phyloP scores from a whole-genome alignment of 2,329 filamentous ascomycete species.

The Sporothrix brunneoviolacea region DNA sequence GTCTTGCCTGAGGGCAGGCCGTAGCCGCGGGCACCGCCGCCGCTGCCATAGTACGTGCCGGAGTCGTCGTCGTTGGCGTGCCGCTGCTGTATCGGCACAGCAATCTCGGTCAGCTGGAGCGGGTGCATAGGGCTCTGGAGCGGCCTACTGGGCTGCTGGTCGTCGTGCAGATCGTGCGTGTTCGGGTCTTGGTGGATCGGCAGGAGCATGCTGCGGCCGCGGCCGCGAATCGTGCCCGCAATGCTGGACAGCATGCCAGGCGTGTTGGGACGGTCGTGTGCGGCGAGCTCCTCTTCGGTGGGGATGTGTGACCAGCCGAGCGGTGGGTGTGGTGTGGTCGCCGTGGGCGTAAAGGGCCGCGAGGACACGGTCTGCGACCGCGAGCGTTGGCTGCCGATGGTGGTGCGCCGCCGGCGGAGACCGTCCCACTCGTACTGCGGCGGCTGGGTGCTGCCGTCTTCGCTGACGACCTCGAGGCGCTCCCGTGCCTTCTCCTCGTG shows the following conservation, averaged over 20 bases:
- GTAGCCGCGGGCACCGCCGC: conserved; percentile 41
- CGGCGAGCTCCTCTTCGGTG: conserved; percentile 52
- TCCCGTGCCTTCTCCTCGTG: conserved; percentile 71
- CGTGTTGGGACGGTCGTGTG: conserved; percentile 43
- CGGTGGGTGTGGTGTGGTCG: conserved; percentile 54
- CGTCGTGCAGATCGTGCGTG: conserved; percentile 33
- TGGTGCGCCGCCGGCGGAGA: conserved; percentile 62
- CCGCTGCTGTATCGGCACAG: conserved; percentile 41
- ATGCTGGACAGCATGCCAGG: conserved; percentile 48
- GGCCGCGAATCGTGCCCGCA: conserved; percentile 47
- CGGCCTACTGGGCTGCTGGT: conserved; percentile 24
- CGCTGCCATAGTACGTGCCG: conserved; percentile 24
- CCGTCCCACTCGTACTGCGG: conserved; percentile 81
- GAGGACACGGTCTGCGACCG: conserved; percentile 23
- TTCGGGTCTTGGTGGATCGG: conserved; percentile 33
- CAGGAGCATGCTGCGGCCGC: conserved; percentile 34
- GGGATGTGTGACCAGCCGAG: conserved; percentile 85
- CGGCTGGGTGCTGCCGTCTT: conserved; percentile 53
- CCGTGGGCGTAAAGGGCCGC: conserved; percentile 27
- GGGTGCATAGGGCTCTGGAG: conserved; percentile 52
- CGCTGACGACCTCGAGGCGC: conserved; percentile 65
- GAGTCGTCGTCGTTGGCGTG: conserved; percentile 30
- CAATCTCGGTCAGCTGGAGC: conserved; percentile 56
- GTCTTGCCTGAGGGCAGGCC: conserved; percentile 40
- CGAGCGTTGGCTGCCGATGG: conserved; percentile 33